A percentile compares a stretch with the other conserved stretches of the same genome.
These are phyloP conservation scores for Fremontodendron californicum DNA, from an alignment of 345 rosid genomes.

Conservation along the genomic window DNA sequence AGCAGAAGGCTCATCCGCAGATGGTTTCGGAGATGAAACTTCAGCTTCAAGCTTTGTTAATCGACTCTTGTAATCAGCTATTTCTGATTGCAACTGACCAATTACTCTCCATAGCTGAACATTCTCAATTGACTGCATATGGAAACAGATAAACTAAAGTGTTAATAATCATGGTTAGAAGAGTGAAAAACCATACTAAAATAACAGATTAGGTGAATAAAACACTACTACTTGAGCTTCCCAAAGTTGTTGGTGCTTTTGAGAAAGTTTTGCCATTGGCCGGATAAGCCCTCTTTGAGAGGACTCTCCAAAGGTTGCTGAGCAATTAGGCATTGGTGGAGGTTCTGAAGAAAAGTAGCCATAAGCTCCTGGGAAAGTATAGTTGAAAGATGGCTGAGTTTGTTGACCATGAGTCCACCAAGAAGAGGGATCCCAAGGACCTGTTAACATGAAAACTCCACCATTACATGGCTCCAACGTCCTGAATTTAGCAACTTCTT, in stretches of 20 bases:
- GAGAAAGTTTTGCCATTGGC: slow-evolving; percentile 34
- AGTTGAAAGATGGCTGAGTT: slow-evolving; percentile 16
- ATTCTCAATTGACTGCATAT: slow-evolving; percentile 37
- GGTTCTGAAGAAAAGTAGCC: slow-evolving; percentile 20
- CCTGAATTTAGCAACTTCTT: not conserved
- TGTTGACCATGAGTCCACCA: slow-evolving; percentile 34
- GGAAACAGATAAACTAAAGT: not conserved
- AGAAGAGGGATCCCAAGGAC: slow-evolving; percentile 35
- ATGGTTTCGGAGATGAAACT: slow-evolving; percentile 28
- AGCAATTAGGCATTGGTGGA: slow-evolving; percentile 6
- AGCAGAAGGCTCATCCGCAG: slow-evolving; percentile 11
- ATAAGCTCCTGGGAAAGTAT: slow-evolving; percentile 23
- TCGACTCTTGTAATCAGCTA: slow-evolving; percentile 31
- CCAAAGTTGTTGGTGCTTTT: slow-evolving; percentile 43
- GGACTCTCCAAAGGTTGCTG: slow-evolving; percentile 21
- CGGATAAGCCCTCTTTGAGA: slow-evolving; percentile 31
- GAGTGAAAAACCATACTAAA: not conserved
- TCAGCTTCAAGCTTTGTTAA: slow-evolving; percentile 32
- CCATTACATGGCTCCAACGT: not conserved
- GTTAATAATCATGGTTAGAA: not conserved
- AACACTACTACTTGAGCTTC: slow-evolving; percentile 37
- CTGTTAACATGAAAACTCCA: slow-evolving; percentile 23
- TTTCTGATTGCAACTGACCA: slow-evolving; percentile 34
- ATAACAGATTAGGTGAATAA: not conserved
- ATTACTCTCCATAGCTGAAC: slow-evolving; percentile 30